Base-by-base conservation (phyloP, 139 green algal genomes). In the Chlorokybus atmophyticus region DNA sequence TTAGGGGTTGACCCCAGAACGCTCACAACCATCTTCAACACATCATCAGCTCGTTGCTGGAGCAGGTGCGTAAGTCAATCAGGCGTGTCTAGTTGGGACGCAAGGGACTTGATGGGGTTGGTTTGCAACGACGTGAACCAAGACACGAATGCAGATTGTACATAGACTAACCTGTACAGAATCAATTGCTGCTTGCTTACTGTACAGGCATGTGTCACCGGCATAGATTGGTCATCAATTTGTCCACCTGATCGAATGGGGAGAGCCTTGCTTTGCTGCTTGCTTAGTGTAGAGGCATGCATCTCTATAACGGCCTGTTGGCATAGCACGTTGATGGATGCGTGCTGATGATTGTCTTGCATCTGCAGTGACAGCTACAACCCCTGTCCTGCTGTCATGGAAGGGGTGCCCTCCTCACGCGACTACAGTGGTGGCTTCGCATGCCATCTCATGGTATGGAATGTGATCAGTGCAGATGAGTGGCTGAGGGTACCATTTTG, bases 21-120 rank as follows among this genome's bases (percentile, higher is more conserved):
- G 30, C 70, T 90, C 2, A 73, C 70, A 8, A 23, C 64, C 3
- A 75, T 86, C 26, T 76, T 90, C 48, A 90, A 90, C 72, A 57
- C 40, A 21, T 77, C 68, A 40, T 73, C 68, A 21, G 82, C 73
- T 0, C 55, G 68, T 23, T 88, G 77, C 60, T 90, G 82, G 82
- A 75, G 60, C 58, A 81, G 24, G 60, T 68, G 27, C 55, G 40
- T 49, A 1, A 76, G 77, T 53, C 5, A 7, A 24, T 30, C 14
- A 52, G 44, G 6, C 10, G 6, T 8, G 10, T 24, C 44, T 52
- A 24, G n/a, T 52, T 8, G 10, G 35, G 27, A 8, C 44, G 14
- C 44, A 5, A 52, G 27, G 10, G 10, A 10, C 35, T 10, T 44
- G 35, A 44, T 44, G 35, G 10, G 10, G 35, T 44, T 14, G 35